Evolutionary conservation across 2,329 filamentous ascomycete genomes (phyloP).

Genomic region (Biscogniauxia mediterranea): DNA sequence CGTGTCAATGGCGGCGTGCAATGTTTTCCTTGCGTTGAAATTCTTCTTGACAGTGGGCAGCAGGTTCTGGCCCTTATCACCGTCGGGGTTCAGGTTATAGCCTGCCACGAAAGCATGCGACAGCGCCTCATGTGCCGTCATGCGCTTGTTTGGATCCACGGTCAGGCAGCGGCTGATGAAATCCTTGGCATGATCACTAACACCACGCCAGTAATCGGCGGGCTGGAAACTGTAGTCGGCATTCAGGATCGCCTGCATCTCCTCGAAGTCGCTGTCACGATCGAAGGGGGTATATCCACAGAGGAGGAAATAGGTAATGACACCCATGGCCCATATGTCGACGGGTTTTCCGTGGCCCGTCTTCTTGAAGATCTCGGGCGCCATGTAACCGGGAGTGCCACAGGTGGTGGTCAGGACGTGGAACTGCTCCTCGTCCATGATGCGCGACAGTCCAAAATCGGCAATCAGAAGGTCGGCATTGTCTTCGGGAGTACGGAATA

Average conservation of each 20-base stretch:
- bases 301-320: conserved; percentile 97
- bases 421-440: conserved; percentile 99
- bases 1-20: conserved; percentile 70
- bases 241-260: conserved; percentile 98
- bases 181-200: conserved; percentile 80
- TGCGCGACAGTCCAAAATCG: conserved; percentile 91
- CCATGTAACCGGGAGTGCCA: conserved; percentile 98
- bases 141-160: conserved; percentile 80
- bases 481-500: conserved; percentile 96
- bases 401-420: conserved; percentile 97
- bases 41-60: conserved; percentile 71
- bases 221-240: conserved; percentile 97
- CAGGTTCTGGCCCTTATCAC: conserved; percentile 58
- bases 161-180: conserved; percentile 93
- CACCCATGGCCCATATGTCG: conserved; percentile 96
- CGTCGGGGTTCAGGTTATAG: conserved; percentile 44
- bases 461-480: conserved; percentile 96
- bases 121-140: conserved; percentile 82
- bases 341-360: conserved; percentile 96
- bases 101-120: conserved; percentile 64
- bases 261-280: conserved; percentile 93
- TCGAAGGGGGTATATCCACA: conserved; percentile 99
- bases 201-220: conserved; percentile 92
- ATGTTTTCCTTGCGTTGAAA: conserved; percentile 67
- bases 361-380: conserved; percentile 99